Base-by-base conservation (phyloP, 331 rosid genomes). In the Malus hybrid region DNA sequence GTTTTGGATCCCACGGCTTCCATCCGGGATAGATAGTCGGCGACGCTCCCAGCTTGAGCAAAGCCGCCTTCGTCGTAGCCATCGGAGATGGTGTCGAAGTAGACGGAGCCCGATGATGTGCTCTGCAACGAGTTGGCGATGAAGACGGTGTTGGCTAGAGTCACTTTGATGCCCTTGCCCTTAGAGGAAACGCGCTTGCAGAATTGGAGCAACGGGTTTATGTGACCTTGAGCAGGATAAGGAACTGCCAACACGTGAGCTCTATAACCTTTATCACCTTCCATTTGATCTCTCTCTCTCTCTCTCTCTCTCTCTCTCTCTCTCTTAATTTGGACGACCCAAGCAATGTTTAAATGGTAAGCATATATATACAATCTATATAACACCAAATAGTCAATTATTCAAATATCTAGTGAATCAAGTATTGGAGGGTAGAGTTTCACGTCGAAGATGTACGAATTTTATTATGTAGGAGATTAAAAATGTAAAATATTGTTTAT, bases 141-240 rank as follows among this genome's bases (percentile, higher is more conserved):
- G 83, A 74, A 87, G 50, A 65, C 16, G 67, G 94, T 83, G 64
- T 78, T 75, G 67, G 84, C 86, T 11, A 91, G 13, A 1, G 96
- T 88, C 36, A 71, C 64, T 20, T 50, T 83, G 5, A 85, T 67
- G 62, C 88, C 93, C 76, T 84, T 73, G 46, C 46, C 46, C 46
- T 39, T 39, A 10, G 79, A 84, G 79, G 81, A 77, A 56, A 88
- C 70, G 2, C 75, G 57, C 29, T 85, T 88, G 82, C 83, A 80
- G 76, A 91, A 81, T 72, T 91, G 88, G 71, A 88, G 86, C 75
- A 88, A 50, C 0, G 96, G 93, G 50, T 88, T 91, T 50, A 88
- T 32, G 85, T 88, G 93, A 10, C 93, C 96, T 73, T 91, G 96
- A 32, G 82, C 48, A 36, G 96, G 96, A 44, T 87, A 87, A 10